Base-by-base conservation (phyloP, 805 yeast species). In the Ogataea methylovora region DNA sequence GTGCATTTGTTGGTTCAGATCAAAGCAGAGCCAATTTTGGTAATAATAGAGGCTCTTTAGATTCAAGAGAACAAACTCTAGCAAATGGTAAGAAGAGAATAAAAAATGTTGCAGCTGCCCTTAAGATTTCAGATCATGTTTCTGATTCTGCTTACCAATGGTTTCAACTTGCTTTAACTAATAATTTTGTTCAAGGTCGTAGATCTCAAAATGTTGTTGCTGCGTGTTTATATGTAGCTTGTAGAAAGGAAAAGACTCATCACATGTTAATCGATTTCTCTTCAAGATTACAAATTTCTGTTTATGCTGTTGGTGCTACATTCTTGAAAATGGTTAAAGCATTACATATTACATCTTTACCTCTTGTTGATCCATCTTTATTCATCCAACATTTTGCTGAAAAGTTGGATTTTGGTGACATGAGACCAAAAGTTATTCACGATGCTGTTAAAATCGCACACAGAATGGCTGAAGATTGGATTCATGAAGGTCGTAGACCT, bases 261-360 rank as follows among this genome's bases (percentile, higher is more conserved):
- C 97, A 90, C 53, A 87, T 92, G 95, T 69, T 92, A 46, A 88
- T 92, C 48, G 98, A 92, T 61, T 92, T 92, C 54, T 83, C 94
- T 12, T 84, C 95, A 29, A 66, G 90, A 43, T 65, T 94, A 28
- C 95, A 84, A 54, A 86, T 88, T 10, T 83, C 92, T 28, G 97
- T 92, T 1, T 92, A 81, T 56, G 84, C 95, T 4, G 79, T 92
- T 33, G 99, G 99, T 29, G 94, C 98, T 1, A 90, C 98, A 0
- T 92, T 87, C 53, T 64, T 94, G 39, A 88, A 88, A 54, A 75
- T 92, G 76, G 94, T 90, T n/a, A 84, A 86, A 52, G 76, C 79
- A 7, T 67, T 90, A 40, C 83, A 82, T 46, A 83, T 90, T 34
- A 71, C 79, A 2, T 65, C 76, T 24, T 59, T 92, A 30, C 97